These are phyloP conservation scores for Xylaria sp. DNA, from an alignment of 2,329 filamentous ascomycete genomes.

Conservation along the genomic window DNA sequence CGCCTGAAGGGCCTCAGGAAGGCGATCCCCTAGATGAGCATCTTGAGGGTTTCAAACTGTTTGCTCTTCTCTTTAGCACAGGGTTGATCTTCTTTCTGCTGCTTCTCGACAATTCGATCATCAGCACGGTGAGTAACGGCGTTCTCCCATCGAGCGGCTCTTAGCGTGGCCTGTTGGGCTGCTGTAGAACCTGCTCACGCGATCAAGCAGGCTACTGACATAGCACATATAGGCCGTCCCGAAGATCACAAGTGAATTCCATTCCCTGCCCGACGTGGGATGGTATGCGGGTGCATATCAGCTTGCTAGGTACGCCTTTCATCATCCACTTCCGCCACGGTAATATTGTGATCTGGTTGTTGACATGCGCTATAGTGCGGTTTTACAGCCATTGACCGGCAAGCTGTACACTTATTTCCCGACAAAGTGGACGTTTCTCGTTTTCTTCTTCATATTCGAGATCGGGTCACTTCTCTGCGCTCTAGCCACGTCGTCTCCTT, in stretches of 20 bases:
- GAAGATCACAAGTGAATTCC: constrained; percentile 61
- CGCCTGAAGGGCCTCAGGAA: constrained; percentile 32
- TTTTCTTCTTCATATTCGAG: constrained; percentile 63
- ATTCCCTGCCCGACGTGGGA: constrained; percentile 63
- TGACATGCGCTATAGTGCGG: constrained; percentile 52
- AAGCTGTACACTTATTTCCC: constrained; percentile 61
- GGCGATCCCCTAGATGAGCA: constrained; percentile 42
- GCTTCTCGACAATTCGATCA: constrained; percentile 65
- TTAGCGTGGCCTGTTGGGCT: background rate
- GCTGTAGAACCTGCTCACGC: background rate
- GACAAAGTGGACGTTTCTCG: constrained; percentile 53
- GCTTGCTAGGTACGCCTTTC: constrained; percentile 54
- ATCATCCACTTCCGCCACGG: no score
- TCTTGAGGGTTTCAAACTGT: constrained; percentile 45
- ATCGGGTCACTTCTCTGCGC: constrained; percentile 67
- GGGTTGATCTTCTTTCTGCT: constrained; percentile 55
- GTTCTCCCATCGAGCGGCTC: background rate
- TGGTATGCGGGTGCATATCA: constrained; percentile 66
- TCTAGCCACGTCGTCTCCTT: constrained; percentile 57
- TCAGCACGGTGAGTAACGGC: constrained; percentile 57
- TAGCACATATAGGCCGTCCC: constrained; percentile 55
- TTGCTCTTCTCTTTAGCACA: constrained; percentile 49
- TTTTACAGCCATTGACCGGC: constrained; percentile 63
- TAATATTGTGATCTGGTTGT: background rate
- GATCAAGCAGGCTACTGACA: constrained; percentile 15